phyloP scores from a whole-genome alignment of 495 filamentous ascomycete genomes.

The Podospora didyma region DNA sequence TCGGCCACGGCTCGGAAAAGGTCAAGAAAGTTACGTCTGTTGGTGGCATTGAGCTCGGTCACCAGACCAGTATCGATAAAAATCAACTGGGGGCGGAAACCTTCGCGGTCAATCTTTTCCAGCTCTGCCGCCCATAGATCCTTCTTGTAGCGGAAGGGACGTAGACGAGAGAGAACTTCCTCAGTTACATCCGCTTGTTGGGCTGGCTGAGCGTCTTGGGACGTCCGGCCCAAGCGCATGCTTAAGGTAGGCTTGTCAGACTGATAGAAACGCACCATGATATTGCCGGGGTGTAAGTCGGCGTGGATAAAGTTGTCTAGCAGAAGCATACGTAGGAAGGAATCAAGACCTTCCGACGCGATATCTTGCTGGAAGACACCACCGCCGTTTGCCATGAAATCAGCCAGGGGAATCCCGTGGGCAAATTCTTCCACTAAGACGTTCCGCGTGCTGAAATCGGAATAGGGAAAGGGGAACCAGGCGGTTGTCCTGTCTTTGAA shows the following conservation, averaged over 20 bases:
- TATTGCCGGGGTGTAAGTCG: slow-evolving; percentile 97
- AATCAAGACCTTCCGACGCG: slow-evolving; percentile 90
- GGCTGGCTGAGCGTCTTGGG: slow-evolving; percentile 35
- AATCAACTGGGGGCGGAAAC: slow-evolving; percentile 89
- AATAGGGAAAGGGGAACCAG: slow-evolving; percentile 93
- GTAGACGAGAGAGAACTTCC: slow-evolving; percentile 71
- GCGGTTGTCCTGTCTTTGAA: slow-evolving; percentile 87
- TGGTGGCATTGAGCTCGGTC: slow-evolving; percentile 82
- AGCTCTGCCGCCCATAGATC: slow-evolving; percentile 68
- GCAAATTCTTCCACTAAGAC: slow-evolving; percentile 96
- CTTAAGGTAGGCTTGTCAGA: slow-evolving; percentile 65
- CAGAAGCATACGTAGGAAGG: slow-evolving; percentile 96
- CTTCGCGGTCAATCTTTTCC: slow-evolving; percentile 75
- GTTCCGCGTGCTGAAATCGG: slow-evolving; percentile 83
- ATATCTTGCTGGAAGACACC: slow-evolving; percentile 93
- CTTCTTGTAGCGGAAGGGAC: slow-evolving; percentile 62
- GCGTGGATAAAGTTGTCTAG: slow-evolving; percentile 98
- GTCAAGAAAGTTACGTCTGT: slow-evolving; percentile 89
- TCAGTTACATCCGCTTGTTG: slow-evolving; percentile 76
- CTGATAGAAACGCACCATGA: slow-evolving; percentile 99
- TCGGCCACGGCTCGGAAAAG: slow-evolving; percentile 95
- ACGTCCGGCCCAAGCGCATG: slow-evolving; percentile 37
- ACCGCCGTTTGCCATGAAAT: slow-evolving; percentile 85
- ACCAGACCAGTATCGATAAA: slow-evolving; percentile 98
- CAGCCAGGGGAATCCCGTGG: slow-evolving; percentile 84